A percentile compares a stretch with the other conserved stretches of the same genome.
These are phyloP conservation scores for Fusarium foetens DNA, from an alignment of 2,329 filamentous ascomycete genomes.

Conservation along the genomic window DNA sequence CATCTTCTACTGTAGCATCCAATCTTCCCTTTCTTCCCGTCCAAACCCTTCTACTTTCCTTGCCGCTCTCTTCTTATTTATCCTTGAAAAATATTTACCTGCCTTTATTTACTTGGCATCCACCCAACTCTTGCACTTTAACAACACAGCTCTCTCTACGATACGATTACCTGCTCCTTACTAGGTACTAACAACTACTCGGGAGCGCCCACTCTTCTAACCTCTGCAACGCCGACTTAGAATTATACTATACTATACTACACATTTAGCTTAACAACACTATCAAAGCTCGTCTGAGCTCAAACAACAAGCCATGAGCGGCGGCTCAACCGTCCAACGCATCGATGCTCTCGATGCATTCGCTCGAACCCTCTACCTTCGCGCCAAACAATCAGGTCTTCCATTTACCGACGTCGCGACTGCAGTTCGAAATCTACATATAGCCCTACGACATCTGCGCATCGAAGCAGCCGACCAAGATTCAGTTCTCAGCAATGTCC, in stretches of 20 bases:
- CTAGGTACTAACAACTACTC: neutral
- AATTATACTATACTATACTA: neutral
- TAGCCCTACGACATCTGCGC: slow-evolving; percentile 66
- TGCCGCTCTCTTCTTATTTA: slow-evolving; percentile 8
- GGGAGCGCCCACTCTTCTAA: neutral
- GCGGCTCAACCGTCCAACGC: slow-evolving; percentile 51
- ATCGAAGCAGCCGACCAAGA: slow-evolving; percentile 66
- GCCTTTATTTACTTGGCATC: slow-evolving; percentile 9
- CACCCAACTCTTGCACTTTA: slow-evolving; percentile 4
- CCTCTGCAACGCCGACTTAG: neutral
- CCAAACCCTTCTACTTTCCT: slow-evolving; percentile 28
- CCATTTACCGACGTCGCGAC: slow-evolving; percentile 61
- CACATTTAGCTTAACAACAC: neutral
- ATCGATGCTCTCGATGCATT: slow-evolving; percentile 67
- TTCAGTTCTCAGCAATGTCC: slow-evolving; percentile 61
- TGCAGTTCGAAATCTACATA: slow-evolving; percentile 64
- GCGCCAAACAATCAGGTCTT: slow-evolving; percentile 57
- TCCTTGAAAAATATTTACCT: slow-evolving; percentile 1
- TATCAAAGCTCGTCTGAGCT: slow-evolving; percentile 27
- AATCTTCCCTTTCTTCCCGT: slow-evolving; percentile 9
- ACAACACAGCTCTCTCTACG: neutral
- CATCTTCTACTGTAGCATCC: neutral
- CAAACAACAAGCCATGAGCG: slow-evolving; percentile 45
- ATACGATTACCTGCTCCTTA: neutral
- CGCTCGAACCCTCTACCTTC: slow-evolving; percentile 65